Evolutionary conservation across 2,329 filamentous ascomycete genomes (phyloP), one percentile per base, ranked within the genome.

Genomic region (Colletotrichum gloeosporioides): DNA sequence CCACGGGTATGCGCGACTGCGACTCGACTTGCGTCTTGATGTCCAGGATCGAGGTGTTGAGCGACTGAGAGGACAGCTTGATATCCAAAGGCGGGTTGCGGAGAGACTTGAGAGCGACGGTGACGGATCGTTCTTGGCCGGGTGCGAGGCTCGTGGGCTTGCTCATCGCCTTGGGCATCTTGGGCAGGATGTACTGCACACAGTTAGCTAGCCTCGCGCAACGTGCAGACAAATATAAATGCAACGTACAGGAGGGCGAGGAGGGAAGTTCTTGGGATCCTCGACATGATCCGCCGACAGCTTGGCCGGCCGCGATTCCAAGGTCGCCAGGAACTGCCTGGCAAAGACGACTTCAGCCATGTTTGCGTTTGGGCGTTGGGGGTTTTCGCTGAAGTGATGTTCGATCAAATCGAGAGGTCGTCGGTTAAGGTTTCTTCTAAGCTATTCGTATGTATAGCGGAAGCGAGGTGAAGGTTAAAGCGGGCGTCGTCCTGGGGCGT

Each of bases 241-340:
- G 31, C 39, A 66, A 84, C 93, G 34, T 91, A 98, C 96, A 18
- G 96, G 94, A 79, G 92, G 90, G 77, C 94, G 92, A 31, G 94
- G 88, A 29, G 95, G 94, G 83, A 96, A 96, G 79, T 90, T 92
- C 81, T 93, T 93, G 66, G 95, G 92, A 82, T 98, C 95, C 85
- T 96, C 95, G 84, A 98, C 93, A 92, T 98, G 94, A 85, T 99
- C 95, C 78, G 95, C 89, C n/a, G 94, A 92, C 78, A 99, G 91
- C 88, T 96, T 98, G 80, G 93, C 85, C 9, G 96, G 94, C 66
- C 93, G 93, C 77, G 92, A 91, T 86, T 98, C 95, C 78, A 99
- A 91, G 27, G 92, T 91, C 69, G 93, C 89, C 80, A 99, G 92
- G 85, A 98, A 98, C 36, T 92, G 90, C 86, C 94, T 95, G 80